Evolutionary conservation across 148 eudicot species (phyloP).

Genomic region (Amaranthus palmeri): DNA sequence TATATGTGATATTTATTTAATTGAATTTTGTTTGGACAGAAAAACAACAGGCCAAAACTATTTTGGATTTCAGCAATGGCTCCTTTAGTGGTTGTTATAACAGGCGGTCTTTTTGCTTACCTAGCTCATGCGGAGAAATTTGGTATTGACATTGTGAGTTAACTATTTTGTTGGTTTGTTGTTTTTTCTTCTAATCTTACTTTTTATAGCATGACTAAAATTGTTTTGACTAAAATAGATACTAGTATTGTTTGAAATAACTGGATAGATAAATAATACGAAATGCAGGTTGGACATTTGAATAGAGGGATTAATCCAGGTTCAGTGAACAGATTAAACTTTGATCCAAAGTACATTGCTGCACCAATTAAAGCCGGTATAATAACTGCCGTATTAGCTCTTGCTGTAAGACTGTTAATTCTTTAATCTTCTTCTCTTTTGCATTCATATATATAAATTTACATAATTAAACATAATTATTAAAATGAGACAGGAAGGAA

Average conservation of each 20-base stretch:
- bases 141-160: conserved; percentile 71
- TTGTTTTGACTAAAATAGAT: neutral
- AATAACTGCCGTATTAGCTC: conserved; percentile 61
- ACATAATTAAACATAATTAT: neutral
- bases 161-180: neutral
- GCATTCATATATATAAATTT: neutral
- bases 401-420: conserved; percentile 53
- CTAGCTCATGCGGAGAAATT: conserved; percentile 63
- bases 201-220: no score
- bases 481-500: conserved; percentile 62
- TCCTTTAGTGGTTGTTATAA: conserved; percentile 54
- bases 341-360: conserved; percentile 49
- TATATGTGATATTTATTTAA: no score
- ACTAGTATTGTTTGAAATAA: neutral
- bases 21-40: conserved; percentile 38
- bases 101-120: conserved; percentile 66
- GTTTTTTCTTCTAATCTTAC: no score
- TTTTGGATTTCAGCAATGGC: conserved; percentile 84
- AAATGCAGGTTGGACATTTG: conserved; percentile 61
- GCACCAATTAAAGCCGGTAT: conserved; percentile 68
- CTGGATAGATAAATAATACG: no score
- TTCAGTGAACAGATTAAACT: conserved; percentile 46
- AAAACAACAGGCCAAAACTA: conserved; percentile 53
- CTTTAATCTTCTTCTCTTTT: neutral
- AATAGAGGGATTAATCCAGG: conserved; percentile 70